These are phyloP conservation scores for Pinus albicaulis DNA, from an alignment of 75 land plant species.

Conservation along the genomic window DNA sequence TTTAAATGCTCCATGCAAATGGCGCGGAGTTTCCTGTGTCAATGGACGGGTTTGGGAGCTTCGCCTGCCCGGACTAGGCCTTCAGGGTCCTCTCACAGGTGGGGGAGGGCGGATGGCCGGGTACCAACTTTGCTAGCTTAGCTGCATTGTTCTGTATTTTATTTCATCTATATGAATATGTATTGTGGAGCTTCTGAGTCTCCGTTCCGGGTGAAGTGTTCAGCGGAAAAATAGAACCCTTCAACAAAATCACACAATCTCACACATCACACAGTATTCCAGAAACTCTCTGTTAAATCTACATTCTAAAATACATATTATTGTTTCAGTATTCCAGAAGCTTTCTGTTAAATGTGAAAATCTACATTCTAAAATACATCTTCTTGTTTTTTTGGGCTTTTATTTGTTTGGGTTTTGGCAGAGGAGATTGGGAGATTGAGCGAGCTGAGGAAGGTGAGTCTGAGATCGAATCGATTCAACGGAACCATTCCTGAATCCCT, in stretches of 20 bases:
- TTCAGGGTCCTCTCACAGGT: constrained; percentile 65
- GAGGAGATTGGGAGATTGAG: constrained; percentile 37
- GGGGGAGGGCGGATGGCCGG: not conserved
- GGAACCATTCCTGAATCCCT: constrained; percentile 65
- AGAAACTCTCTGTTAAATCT: too few relatives aligned
- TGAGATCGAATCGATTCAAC: constrained; percentile 72
- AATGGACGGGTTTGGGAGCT: constrained; percentile 60
- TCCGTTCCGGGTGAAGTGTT: too few relatives aligned
- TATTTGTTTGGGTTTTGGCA: constrained; percentile 12
- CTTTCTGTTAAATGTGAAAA: too few relatives aligned
- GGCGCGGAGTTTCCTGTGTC: constrained; percentile 78
- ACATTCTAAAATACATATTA: too few relatives aligned
- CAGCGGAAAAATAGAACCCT: too few relatives aligned
- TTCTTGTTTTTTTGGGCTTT: not conserved
- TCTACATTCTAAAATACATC: too few relatives aligned
- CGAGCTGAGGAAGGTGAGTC: constrained; percentile 60
- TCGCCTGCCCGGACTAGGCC: constrained; percentile 68
- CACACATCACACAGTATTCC: too few relatives aligned
- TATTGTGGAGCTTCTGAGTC: not conserved
- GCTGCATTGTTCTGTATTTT: not conserved
- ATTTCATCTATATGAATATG: not conserved
- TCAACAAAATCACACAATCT: too few relatives aligned
- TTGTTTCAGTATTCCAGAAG: not conserved
- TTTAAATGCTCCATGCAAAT: constrained; percentile 72
- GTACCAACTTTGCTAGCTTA: not conserved